Percentiles rank a stretch among this genome's conserved stretches.
These are phyloP conservation scores for Trichoderma sp. DNA, from an alignment of 2,329 filamentous ascomycete species.

Conservation along the genomic window DNA sequence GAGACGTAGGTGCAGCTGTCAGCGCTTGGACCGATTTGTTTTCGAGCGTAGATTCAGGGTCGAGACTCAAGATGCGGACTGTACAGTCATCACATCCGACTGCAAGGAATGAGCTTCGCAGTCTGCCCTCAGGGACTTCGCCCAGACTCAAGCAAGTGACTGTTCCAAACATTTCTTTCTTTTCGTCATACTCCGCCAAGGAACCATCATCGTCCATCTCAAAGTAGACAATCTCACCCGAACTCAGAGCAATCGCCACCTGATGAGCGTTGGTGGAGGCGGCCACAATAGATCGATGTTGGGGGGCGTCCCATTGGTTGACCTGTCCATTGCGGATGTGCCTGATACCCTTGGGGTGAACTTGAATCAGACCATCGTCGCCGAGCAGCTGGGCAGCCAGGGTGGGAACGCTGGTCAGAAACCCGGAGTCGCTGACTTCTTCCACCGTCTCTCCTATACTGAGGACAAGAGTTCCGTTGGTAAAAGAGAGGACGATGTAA, in stretches of 20 bases:
- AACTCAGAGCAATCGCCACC: conserved; percentile 90
- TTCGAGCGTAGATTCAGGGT: conserved; percentile 87
- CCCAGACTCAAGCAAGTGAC: conserved; percentile 95
- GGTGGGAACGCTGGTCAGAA: conserved; percentile 85
- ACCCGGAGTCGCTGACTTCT: conserved; percentile 91
- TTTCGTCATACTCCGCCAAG: conserved; percentile 91
- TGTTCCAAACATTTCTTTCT: conserved; percentile 91
- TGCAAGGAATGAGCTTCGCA: conserved; percentile 89
- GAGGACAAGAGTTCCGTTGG: conserved; percentile 85
- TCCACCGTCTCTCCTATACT: conserved; percentile 97
- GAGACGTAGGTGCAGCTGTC: conserved; percentile 83
- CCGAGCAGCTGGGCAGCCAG: conserved; percentile 92
- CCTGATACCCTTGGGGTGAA: conserved; percentile 94
- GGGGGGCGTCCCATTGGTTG: conserved; percentile 91
- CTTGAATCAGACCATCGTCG: conserved; percentile 88
- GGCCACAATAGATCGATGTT: conserved; percentile 92
- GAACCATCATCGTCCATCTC: conserved; percentile 94
- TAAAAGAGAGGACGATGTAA: conserved; percentile 93
- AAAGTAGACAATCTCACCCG: conserved; percentile 96
- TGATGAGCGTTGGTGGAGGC: conserved; percentile 92
- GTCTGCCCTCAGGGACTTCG: conserved; percentile 85
- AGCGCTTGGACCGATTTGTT: conserved; percentile 94
- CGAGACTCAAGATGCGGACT: conserved; percentile 87
- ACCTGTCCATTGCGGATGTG: conserved; percentile 80
- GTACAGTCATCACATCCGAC: conserved; percentile 97